Percentiles rank a stretch among this genome's conserved stretches.
Conservation (phyloP, 768 basidiomycete species). For the Terana coerulea region DNA sequence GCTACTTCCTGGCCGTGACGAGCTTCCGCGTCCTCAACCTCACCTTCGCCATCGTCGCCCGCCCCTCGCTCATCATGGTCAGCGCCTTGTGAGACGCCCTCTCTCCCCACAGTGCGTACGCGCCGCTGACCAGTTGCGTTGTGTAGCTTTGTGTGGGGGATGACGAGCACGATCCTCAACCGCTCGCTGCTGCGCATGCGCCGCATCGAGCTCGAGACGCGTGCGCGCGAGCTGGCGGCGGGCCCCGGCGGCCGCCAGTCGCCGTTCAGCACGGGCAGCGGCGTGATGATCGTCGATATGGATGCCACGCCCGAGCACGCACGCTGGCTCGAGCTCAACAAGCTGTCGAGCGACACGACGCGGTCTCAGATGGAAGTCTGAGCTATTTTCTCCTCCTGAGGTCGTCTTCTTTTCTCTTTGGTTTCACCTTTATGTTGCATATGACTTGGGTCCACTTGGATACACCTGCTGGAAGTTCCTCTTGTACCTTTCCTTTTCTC, state of each 20-base stretch:
- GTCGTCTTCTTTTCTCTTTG: too few relatives aligned
- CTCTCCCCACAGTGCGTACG: not conserved
- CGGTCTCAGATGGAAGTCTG: too few relatives aligned
- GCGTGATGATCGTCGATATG: not conserved
- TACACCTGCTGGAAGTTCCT: too few relatives aligned
- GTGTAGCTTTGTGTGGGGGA: conserved; percentile 32
- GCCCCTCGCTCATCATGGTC: conserved; percentile 25
- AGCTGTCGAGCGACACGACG: not conserved
- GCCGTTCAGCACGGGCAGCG: not conserved
- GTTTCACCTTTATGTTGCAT: too few relatives aligned
- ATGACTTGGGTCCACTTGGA: too few relatives aligned
- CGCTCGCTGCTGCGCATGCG: conserved; percentile 31
- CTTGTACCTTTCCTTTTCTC: too few relatives aligned
- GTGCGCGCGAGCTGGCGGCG: too few relatives aligned
- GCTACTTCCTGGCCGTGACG: conserved; percentile 30
- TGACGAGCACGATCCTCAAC: conserved; percentile 30
- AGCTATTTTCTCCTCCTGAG: too few relatives aligned
- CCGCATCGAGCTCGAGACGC: conserved; percentile 30
- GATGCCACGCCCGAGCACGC: not conserved
- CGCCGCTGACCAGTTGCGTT: not conserved
- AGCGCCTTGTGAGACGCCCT: conserved; percentile 24
- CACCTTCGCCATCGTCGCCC: conserved; percentile 17
- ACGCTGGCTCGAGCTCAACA: conserved; percentile 4
- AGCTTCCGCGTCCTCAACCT: conserved; percentile 27
- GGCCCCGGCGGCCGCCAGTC: not conserved